Evolutionary conservation across 208 protist genomes (phyloP), one percentile per base, ranked within the genome.

Genomic region (Borovskyia barvae): DNA sequence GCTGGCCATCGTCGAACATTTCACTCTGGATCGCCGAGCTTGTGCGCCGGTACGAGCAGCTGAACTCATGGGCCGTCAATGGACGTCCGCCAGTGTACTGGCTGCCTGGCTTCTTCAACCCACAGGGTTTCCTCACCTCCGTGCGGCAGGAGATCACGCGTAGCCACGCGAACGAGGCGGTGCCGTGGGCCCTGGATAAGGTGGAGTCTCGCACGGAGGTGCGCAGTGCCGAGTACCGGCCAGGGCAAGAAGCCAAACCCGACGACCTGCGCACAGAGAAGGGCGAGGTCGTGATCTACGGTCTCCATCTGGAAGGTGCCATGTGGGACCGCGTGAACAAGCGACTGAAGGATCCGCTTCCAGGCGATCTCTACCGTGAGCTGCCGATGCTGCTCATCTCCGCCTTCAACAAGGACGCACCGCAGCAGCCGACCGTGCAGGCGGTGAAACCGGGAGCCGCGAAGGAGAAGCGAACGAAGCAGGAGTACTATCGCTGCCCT

Each of bases 41-140:
- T 15, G 72, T 98, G 42, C 72, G 74, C 12, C 89, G 98, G 22
- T 88, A 93, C 61, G 85, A 98, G 74, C 98, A 99, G 85, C 84
- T 97, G 48, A 85, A 92, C 57, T 73, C 43, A 22, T 99, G 98
- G 98, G 77, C 97, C 12, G 46, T 48, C 36, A 85, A 76, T 12
- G 97, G 95, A 9, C 87, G 95, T 0, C 97, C 97, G 32, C 77
- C 78, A 43, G 86, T 93, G 40, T 99, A 95, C 80, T 99, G 97
- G 97, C 76, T 99, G 12, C 88, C 94, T n/a, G 97, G 97, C 46
- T 99, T 99, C 82, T 99, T 99, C 87, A 99, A 99, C 88, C 97
- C 97, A 41, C 96, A 97, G 63, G 93, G 97, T 39, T 99, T 99
- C 80, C 83, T 99, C 33, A 99, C 98, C 15, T 96, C 97, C n/a